phyloP scores from a whole-genome alignment of 2,329 filamentous ascomycete genomes.

The Hirsutella thompsonii region DNA sequence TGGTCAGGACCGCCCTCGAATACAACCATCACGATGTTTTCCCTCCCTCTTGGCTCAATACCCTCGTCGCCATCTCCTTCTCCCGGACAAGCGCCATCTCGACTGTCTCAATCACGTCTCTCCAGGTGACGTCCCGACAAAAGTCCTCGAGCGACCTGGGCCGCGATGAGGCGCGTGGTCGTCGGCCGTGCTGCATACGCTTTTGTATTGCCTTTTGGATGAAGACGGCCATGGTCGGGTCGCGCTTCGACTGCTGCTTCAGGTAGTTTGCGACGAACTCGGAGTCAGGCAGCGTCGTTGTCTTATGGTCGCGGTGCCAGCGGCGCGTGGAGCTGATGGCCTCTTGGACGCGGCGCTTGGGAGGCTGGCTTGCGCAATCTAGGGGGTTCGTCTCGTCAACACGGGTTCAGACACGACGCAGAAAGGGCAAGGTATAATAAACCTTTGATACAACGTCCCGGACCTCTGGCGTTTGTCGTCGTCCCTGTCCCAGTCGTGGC shows the following conservation, averaged over 20 bases:
- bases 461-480: neutral
- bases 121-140: conserved; percentile 18
- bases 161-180: conserved; percentile 2
- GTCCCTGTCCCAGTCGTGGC: neutral
- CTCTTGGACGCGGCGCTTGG: conserved; percentile 18
- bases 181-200: conserved; percentile 8
- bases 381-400: too few relatives aligned
- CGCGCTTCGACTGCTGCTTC: conserved; percentile 21
- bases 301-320: conserved; percentile 25
- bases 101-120: conserved; percentile 19
- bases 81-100: conserved; percentile 16
- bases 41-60: conserved; percentile 7
- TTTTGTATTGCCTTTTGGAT: conserved; percentile 18
- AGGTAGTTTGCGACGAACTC: conserved; percentile 20
- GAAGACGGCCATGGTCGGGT: conserved; percentile 18
- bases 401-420: too few relatives aligned
- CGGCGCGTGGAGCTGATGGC: conserved; percentile 22
- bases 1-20: neutral
- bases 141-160: conserved; percentile 19
- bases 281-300: conserved; percentile 15
- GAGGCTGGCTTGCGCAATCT: conserved; percentile 2
- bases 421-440: neutral
- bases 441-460: neutral
- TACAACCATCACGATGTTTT: too few relatives aligned
- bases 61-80: conserved; percentile 7